Evolutionary conservation across 345 rosid genomes (phyloP), one percentile per base, ranked within the genome.

Genomic region (Lumnitzera racemosa): DNA sequence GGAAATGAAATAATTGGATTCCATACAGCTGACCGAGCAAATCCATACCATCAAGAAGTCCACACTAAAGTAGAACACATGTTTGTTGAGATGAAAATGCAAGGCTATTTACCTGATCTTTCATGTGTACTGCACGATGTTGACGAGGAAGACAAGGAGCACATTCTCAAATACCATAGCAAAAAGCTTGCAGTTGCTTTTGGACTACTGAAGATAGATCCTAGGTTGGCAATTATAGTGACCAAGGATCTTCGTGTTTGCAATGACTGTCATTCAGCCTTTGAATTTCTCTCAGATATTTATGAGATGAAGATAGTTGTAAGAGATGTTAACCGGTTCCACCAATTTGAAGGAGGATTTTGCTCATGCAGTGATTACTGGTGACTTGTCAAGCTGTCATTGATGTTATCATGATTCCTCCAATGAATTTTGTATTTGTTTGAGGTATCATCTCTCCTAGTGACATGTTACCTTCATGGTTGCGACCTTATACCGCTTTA

Each of bases 341-440:
- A 88, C 67, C 96, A 81, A 55, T 88, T 85, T 70, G 61, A 78
- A 70, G 86, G 77, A 16, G 91, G 96, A 23, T 61, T 69, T 51
- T 85, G 96, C 62, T 83, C 96, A 52, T 88, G 96, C 54, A 81
- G 81, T 70, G 96, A 85, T 60, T 85, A 83, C 63, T 85, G 91
- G 91, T 88, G 75, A 73, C 13, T 36, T 36, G 43, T 36, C 43
- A 3, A 5, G 43, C 43, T 36, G 10, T 36, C 43, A 3, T 36
- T 36, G 43, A 36, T 5, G 8, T 36, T 36, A 36, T 36, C 43
- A 36, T 36, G 43, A 36, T 36, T 36, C 43, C 43, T 36, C 5
- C 5, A 5, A 29, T 29, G 43, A 8, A 36, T 8, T 36, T 8
- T 2, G 1, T 36, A 36, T 36, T 36, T 36, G 43, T 36, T 36